Percentiles rank a stretch among this genome's conserved stretches.
Evolutionary conservation across 2,329 filamentous ascomycete genomes (phyloP).

Genomic region (Aspergillus vadensis): DNA sequence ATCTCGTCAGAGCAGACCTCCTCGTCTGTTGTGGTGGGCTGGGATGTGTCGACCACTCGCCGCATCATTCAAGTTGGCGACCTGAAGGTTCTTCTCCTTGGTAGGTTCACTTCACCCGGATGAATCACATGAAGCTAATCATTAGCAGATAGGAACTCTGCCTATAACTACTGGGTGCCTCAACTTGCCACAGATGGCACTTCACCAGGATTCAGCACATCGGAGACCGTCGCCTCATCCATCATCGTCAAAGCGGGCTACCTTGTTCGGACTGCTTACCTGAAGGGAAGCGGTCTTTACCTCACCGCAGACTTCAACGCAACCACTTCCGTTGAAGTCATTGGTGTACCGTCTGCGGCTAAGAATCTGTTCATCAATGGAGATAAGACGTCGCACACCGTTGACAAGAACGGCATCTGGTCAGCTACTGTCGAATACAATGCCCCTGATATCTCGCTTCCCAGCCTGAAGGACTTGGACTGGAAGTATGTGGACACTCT

Average conservation of each 20-base stretch:
- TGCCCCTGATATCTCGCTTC: slow-evolving; percentile 56
- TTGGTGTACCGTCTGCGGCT: slow-evolving; percentile 60
- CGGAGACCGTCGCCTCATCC: slow-evolving; percentile 33
- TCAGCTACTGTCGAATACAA: slow-evolving; percentile 54
- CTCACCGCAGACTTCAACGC: slow-evolving; percentile 72
- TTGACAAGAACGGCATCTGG: slow-evolving; percentile 51
- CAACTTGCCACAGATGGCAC: slow-evolving; percentile 34
- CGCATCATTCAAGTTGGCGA: slow-evolving; percentile 43
- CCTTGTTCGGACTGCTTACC: slow-evolving; percentile 51
- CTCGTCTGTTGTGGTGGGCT: slow-evolving; percentile 47
- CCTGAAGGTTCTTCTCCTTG: slow-evolving; percentile 58
- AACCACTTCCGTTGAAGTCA: slow-evolving; percentile 68
- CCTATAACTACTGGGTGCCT: slow-evolving; percentile 50
- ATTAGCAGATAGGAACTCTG: slow-evolving; percentile 53
- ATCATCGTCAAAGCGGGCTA: slow-evolving; percentile 49
- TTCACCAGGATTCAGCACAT: slow-evolving; percentile 34
- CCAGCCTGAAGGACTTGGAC: slow-evolving; percentile 58
- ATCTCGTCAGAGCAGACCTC: slow-evolving; percentile 34
- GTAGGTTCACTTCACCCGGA: slow-evolving; percentile 36
- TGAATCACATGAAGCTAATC: slow-evolving; percentile 11
- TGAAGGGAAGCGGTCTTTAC: slow-evolving; percentile 59
- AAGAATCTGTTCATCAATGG: slow-evolving; percentile 66
- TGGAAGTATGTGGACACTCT: slow-evolving; percentile 74
- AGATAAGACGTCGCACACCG: slow-evolving; percentile 44
- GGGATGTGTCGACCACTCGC: slow-evolving; percentile 56